These are phyloP conservation scores for Chalciporus sp. DNA, from an alignment of 1,284 basidiomycete genomes.

Conservation along the genomic window DNA sequence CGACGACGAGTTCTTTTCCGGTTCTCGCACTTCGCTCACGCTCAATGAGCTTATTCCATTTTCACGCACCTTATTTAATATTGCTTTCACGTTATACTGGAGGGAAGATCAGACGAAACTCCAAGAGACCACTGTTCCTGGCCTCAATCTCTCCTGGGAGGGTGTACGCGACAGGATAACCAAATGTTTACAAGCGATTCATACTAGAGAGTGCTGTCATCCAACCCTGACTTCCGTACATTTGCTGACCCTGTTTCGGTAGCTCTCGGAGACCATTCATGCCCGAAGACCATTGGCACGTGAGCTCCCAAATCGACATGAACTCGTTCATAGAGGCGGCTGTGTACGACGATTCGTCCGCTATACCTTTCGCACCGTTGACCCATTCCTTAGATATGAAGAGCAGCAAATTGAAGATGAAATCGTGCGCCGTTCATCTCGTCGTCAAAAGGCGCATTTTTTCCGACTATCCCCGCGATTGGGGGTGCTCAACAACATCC, in stretches of 20 bases:
- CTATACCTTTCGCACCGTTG: background rate
- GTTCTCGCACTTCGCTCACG: slow-evolving; percentile 47
- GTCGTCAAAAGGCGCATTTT: slow-evolving; percentile 68
- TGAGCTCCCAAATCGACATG: slow-evolving; percentile 77
- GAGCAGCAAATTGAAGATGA: slow-evolving; percentile 51
- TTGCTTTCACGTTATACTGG: slow-evolving; percentile 84
- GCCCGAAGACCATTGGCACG: slow-evolving; percentile 85
- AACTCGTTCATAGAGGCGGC: slow-evolving; percentile 90
- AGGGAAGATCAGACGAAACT: slow-evolving; percentile 54
- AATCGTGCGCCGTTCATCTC: slow-evolving; percentile 45
- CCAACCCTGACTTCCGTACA: background rate
- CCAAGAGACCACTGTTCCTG: slow-evolving; percentile 45
- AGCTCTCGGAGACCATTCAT: slow-evolving; percentile 85
- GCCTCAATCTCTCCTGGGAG: slow-evolving; percentile 37
- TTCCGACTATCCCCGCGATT: slow-evolving; percentile 82
- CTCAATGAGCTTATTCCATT: slow-evolving; percentile 82
- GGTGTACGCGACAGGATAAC: slow-evolving; percentile 69
- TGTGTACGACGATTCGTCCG: slow-evolving; percentile 47
- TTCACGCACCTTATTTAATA: slow-evolving; percentile 72
- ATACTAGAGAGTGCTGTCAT: slow-evolving; percentile 79
- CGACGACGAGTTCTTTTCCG: slow-evolving; percentile 92
- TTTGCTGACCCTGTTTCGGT: slow-evolving; percentile 11
- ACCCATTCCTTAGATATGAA: slow-evolving; percentile 46
- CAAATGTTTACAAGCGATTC: slow-evolving; percentile 75
- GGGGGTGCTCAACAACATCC: slow-evolving; percentile 93